These are phyloP conservation scores for Verticillium nubilum DNA, from an alignment of 2,329 filamentous ascomycete genomes.

Conservation along the genomic window DNA sequence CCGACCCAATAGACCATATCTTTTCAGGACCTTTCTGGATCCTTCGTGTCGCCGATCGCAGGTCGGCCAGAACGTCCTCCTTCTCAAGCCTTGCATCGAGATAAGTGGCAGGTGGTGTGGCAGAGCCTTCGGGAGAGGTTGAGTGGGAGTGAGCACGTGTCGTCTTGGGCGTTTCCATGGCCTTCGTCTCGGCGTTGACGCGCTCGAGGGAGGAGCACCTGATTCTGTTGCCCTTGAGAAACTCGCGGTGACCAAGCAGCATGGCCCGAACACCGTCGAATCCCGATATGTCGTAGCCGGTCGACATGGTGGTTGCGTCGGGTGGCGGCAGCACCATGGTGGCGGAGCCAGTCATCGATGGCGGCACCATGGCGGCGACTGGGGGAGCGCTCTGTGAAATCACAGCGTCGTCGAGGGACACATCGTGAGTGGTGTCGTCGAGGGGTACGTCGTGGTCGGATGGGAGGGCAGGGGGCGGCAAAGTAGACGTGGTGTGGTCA, in stretches of 20 bases:
- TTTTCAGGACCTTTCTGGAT: slow-evolving; percentile 46
- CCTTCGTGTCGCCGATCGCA: slow-evolving; percentile 27
- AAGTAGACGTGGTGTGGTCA: slow-evolving; percentile 1
- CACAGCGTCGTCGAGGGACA: slow-evolving; percentile 28
- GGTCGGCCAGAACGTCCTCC: slow-evolving; percentile 15
- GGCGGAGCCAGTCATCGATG: slow-evolving; percentile 19
- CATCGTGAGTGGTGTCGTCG: slow-evolving; percentile 22
- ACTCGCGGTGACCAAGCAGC: slow-evolving; percentile 27
- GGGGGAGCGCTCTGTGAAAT: slow-evolving; percentile 26
- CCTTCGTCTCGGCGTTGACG: slow-evolving; percentile 25
- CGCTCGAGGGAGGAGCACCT: slow-evolving; percentile 24
- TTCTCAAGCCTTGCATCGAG: slow-evolving; percentile 13
- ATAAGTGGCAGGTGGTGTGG: slow-evolving; percentile 12
- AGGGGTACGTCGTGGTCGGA: slow-evolving; percentile 15
- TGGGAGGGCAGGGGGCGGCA: neutral
- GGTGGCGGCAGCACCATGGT: slow-evolving; percentile 13
- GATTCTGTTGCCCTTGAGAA: slow-evolving; percentile 18
- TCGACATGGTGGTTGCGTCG: slow-evolving; percentile 22
- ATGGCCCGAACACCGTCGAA: slow-evolving; percentile 28
- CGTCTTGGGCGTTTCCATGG: slow-evolving; percentile 12
- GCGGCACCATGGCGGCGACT: slow-evolving; percentile 22
- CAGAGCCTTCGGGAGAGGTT: slow-evolving; percentile 18
- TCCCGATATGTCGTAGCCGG: slow-evolving; percentile 24
- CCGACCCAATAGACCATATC: slow-evolving; percentile 58
- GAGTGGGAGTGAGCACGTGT: slow-evolving; percentile 15